Percentiles rank a stretch among this genome's conserved stretches.
phyloP scores from a whole-genome alignment of 108 stramenopile genomes.

The Schizochytrium sp. region DNA sequence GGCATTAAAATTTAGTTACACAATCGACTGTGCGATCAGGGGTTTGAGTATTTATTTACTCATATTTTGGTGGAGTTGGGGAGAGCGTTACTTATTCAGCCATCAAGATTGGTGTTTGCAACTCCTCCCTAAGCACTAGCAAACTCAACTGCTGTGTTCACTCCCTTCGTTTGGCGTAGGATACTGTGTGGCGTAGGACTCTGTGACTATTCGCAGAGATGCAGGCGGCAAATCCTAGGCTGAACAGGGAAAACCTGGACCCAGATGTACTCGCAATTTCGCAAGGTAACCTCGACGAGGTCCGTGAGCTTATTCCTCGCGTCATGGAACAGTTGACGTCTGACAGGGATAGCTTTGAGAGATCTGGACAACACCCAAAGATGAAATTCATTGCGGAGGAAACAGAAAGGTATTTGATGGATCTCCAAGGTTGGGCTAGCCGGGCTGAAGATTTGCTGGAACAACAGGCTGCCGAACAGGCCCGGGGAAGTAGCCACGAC shows the following conservation, averaged over 20 bases:
- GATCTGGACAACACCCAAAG: not conserved
- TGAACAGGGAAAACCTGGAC: conserved; percentile 45
- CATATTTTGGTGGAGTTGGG: too few species aligned
- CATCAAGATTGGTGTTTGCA: too few species aligned
- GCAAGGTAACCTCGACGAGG: conserved; percentile 53
- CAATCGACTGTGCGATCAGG: too few species aligned
- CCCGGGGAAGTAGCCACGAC: not conserved
- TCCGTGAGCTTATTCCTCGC: conserved; percentile 35
- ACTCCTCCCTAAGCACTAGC: too few species aligned
- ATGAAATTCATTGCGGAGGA: conserved; percentile 19
- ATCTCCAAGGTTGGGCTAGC: conserved; percentile 28
- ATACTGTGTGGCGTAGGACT: too few species aligned
- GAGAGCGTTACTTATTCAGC: too few species aligned
- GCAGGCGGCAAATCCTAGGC: not conserved
- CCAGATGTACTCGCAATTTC: conserved; percentile 11
- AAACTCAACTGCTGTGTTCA: too few species aligned
- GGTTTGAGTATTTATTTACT: too few species aligned
- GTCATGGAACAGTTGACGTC: conserved; percentile 54
- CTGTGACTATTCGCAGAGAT: not conserved
- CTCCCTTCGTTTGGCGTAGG: too few species aligned
- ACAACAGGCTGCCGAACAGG: conserved; percentile 37
- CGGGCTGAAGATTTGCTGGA: conserved; percentile 38
- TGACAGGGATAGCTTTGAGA: conserved; percentile 3
- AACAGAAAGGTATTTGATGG: not conserved
- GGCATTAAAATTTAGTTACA: too few species aligned